A percentile compares a stretch with the other conserved stretches of the same genome.
phyloP scores from a whole-genome alignment of 441 rosid species.

The Mallotus repandus region DNA sequence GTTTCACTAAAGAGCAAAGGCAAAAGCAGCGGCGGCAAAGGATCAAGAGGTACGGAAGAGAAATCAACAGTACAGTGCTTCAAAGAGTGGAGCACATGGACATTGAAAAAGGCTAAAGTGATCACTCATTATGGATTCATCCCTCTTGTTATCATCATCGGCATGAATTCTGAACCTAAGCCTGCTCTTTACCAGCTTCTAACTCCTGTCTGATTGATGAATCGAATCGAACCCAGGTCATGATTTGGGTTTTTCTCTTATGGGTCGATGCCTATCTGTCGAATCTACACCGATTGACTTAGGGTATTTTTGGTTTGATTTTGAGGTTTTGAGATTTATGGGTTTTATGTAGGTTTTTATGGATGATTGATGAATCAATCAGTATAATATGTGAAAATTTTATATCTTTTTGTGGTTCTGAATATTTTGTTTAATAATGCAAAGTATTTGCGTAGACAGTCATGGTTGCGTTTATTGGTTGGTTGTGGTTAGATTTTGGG shows the following conservation, averaged over 20 bases:
- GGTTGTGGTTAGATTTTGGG: constrained; percentile 7
- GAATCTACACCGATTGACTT: constrained; percentile 29
- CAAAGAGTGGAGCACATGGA: constrained; percentile 91
- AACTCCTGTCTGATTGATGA: constrained; percentile 53
- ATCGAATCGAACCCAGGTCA: background rate
- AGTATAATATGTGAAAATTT: constrained; percentile 4
- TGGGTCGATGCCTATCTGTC: constrained; percentile 34
- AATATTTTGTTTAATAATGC: constrained; percentile 2
- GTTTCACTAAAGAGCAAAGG: constrained; percentile 48
- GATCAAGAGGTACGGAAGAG: constrained; percentile 39
- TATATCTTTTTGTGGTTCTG: background rate
- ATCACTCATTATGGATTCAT: constrained; percentile 87
- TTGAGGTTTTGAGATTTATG: background rate
- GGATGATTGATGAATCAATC: background rate
- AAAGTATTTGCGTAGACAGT: background rate
- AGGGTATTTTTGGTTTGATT: background rate
- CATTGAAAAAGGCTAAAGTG: constrained; percentile 76
- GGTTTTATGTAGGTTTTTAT: background rate
- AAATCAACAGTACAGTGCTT: constrained; percentile 40
- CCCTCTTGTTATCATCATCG: constrained; percentile 74
- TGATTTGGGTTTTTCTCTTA: constrained; percentile 18
- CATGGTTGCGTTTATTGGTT: background rate
- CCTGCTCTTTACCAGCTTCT: constrained; percentile 84
- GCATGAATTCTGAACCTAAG: constrained; percentile 93
- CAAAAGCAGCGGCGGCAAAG: constrained; percentile 48